Conservation (phyloP, 805 yeast genomes). For the Wickerhamomyces silvicola region DNA sequence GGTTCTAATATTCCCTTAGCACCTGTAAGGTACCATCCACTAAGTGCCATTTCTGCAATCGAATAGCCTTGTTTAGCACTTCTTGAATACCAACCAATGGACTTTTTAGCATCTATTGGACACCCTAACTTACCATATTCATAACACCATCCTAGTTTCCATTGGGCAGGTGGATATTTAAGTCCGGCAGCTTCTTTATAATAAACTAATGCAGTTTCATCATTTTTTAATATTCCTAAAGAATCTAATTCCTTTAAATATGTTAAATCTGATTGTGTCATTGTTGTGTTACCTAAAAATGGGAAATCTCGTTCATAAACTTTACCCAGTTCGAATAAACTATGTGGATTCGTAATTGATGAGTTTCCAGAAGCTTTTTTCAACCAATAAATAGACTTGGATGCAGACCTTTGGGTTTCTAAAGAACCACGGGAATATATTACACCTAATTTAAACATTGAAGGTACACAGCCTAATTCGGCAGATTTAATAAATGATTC, state of each 20-base stretch:
- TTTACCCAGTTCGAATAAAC: constrained; percentile 51
- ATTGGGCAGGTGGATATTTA: constrained; percentile 62
- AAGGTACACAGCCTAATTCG: constrained; percentile 49
- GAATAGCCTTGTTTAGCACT: constrained; percentile 58
- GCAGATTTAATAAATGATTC: constrained; percentile 57
- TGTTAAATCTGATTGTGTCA: constrained; percentile 21
- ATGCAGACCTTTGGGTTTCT: constrained; percentile 32
- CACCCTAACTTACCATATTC: constrained; percentile 61
- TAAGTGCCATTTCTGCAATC: constrained; percentile 62
- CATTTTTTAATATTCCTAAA: constrained; percentile 28
- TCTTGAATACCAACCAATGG: constrained; percentile 68
- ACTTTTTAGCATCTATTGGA: constrained; percentile 45
- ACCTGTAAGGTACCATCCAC: constrained; percentile 78
- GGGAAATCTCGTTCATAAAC: constrained; percentile 43
- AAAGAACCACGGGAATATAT: constrained; percentile 45
- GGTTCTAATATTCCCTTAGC: constrained; percentile 44
- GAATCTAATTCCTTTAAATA: constrained; percentile 28
- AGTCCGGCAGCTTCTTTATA: constrained; percentile 54
- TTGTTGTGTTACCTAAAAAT: constrained; percentile 4
- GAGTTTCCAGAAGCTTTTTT: constrained; percentile 40
- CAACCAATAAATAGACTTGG: constrained; percentile 45
- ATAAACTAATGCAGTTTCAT: constrained; percentile 39
- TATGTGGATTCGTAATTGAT: constrained; percentile 42
- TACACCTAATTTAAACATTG: constrained; percentile 74
- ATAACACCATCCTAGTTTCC: constrained; percentile 63